phyloP scores from a whole-genome alignment of 208 protist species.

The Crithidia sp. region DNA sequence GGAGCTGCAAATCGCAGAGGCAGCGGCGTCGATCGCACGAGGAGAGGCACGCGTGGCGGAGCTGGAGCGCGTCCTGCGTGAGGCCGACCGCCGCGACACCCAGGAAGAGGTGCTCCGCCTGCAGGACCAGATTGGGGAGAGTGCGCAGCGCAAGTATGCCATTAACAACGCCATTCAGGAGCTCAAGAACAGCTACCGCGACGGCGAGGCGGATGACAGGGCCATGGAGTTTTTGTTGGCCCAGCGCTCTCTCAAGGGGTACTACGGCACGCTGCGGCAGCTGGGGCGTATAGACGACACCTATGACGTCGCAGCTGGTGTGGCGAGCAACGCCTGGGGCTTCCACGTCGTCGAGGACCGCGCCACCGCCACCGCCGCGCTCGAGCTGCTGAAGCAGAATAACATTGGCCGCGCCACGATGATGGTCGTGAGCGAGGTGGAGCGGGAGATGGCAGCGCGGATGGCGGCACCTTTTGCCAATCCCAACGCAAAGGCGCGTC shows the following conservation, averaged over 20 bases:
- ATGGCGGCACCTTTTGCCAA: constrained; percentile 53
- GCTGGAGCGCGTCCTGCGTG: constrained; percentile 53
- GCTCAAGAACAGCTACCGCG: constrained; percentile 77
- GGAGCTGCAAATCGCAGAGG: constrained; percentile 39
- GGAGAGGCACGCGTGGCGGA: constrained; percentile 48
- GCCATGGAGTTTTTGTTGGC: constrained; percentile 87
- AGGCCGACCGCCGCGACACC: constrained; percentile 45
- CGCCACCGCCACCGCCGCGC: constrained; percentile 87
- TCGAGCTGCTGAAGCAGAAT: constrained; percentile 93
- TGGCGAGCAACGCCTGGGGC: constrained; percentile 95
- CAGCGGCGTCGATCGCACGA: constrained; percentile 34
- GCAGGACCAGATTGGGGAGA: constrained; percentile 72
- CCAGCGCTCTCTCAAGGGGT: constrained; percentile 87
- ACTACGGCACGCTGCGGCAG: constrained; percentile 97
- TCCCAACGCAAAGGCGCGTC: constrained; percentile 65
- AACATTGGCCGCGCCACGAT: constrained; percentile 97
- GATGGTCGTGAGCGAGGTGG: constrained; percentile 96
- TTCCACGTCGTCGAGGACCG: constrained; percentile 98
- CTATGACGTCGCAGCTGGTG: constrained; percentile 98
- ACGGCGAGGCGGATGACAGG: constrained; percentile 86
- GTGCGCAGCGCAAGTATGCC: constrained; percentile 73
- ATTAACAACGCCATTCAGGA: constrained; percentile 85
- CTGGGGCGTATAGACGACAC: constrained; percentile 96
- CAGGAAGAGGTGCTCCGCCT: constrained; percentile 71
- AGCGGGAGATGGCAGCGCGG: constrained; percentile 57